These are phyloP conservation scores for Globisporangium okanoganense DNA, from an alignment of 352 stramenopile genomes.

Conservation along the genomic window DNA sequence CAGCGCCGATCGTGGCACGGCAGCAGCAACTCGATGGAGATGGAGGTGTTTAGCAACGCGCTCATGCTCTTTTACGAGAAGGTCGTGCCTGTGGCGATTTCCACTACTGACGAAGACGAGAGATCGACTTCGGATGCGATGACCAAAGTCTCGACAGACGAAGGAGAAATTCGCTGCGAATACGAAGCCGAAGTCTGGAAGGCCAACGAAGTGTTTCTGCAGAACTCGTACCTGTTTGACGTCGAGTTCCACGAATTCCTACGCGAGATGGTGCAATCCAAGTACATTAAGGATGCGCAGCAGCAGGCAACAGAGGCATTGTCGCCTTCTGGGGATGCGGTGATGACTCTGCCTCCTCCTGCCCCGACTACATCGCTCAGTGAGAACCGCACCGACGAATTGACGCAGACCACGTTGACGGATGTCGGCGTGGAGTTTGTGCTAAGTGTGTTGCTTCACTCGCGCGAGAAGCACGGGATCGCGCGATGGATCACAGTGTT, in stretches of 20 bases:
- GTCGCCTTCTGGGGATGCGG: conserved; percentile 12
- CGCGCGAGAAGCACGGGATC: conserved; percentile 84
- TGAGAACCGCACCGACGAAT: conserved; percentile 32
- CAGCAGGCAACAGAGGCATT: background rate
- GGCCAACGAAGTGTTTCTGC: conserved; percentile 93
- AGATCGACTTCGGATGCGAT: conserved; percentile 18
- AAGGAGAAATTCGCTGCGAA: conserved; percentile 41
- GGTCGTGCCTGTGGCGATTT: conserved; percentile 61
- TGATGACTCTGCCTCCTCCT: conserved; percentile 15
- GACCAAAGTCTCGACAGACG: conserved; percentile 14
- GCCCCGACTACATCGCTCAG: conserved; percentile 17
- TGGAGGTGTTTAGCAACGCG: conserved; percentile 98
- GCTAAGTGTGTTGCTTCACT: conserved; percentile 86
- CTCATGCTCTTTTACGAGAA: conserved; percentile 99
- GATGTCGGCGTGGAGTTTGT: conserved; percentile 87
- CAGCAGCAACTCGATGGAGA: conserved; percentile 94
- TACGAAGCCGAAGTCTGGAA: conserved; percentile 92
- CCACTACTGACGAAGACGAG: conserved; percentile 17
- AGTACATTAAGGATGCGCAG: conserved; percentile 63
- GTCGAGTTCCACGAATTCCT: conserved; percentile 95
- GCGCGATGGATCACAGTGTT: conserved; percentile 79
- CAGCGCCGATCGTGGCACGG: conserved; percentile 92
- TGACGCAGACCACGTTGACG: conserved; percentile 64
- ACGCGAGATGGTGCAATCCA: conserved; percentile 81
- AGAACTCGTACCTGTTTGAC: conserved; percentile 95